A percentile compares a stretch with the other conserved stretches of the same genome.
Evolutionary conservation across 345 rosid genomes (phyloP).

Genomic region (Citrus unshiu): DNA sequence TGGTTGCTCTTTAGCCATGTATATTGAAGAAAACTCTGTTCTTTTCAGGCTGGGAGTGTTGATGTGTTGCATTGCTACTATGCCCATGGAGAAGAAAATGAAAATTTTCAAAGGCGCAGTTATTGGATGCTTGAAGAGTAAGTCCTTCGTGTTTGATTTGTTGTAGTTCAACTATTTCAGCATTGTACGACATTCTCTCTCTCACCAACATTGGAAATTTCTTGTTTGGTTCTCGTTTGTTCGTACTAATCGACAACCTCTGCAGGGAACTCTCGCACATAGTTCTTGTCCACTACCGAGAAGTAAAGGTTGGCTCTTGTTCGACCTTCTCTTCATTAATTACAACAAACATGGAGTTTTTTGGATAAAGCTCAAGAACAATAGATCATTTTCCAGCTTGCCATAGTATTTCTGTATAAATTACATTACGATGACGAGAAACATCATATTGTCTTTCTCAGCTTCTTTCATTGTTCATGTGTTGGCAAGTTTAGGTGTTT

Average conservation of each 20-base stretch:
- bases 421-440: not conserved
- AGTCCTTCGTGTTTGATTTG: constrained; percentile 34
- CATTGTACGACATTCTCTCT: not conserved
- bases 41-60: constrained; percentile 73
- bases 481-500: not conserved
- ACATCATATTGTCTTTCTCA: not conserved
- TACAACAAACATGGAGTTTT: not conserved
- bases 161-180: not conserved
- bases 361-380: not conserved
- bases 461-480: not conserved
- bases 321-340: not conserved
- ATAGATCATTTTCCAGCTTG: not conserved
- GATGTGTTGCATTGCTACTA: constrained; percentile 96
- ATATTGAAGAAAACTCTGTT: not conserved
- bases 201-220: not conserved
- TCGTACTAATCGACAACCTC: constrained; percentile 21
- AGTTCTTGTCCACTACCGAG: constrained; percentile 89
- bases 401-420: not conserved
- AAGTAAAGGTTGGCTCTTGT: constrained; percentile 60
- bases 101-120: constrained; percentile 89
- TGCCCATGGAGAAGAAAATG: constrained; percentile 92
- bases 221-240: constrained; percentile 9
- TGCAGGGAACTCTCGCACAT: constrained; percentile 82
- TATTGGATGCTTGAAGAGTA: constrained; percentile 99
- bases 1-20: not conserved